Evolutionary conservation across 2,329 filamentous ascomycete genomes (phyloP).

Genomic region (Hysterium pulicare): DNA sequence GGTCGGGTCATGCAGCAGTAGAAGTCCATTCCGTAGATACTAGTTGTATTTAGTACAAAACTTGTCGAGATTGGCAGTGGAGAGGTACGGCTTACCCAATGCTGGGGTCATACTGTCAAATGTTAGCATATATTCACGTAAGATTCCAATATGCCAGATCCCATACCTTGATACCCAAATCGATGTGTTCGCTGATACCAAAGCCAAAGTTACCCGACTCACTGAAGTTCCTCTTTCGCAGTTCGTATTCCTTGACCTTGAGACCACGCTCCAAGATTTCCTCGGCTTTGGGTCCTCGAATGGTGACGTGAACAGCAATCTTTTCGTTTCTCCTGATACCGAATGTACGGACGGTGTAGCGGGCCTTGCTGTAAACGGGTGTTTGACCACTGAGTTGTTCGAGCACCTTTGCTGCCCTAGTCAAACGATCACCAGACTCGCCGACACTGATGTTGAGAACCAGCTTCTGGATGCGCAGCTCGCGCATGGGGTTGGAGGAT

Average conservation of each 20-base stretch:
- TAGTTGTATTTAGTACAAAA: too few relatives aligned
- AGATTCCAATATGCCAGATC: slow-evolving; percentile 88
- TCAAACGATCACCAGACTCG: slow-evolving; percentile 99
- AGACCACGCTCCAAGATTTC: slow-evolving; percentile 99
- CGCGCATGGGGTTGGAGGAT: slow-evolving; percentile 96
- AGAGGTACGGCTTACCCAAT: slow-evolving; percentile 34
- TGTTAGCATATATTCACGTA: too few relatives aligned
- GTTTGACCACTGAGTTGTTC: slow-evolving; percentile 99
- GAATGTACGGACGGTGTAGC: slow-evolving; percentile 99
- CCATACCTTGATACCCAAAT: slow-evolving; percentile 99
- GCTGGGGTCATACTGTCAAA: slow-evolving; percentile 40
- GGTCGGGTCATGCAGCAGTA: slow-evolving; percentile 99
- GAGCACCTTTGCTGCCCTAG: slow-evolving; percentile 98
- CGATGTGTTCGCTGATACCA: slow-evolving; percentile 99
- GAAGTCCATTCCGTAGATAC: slow-evolving; percentile 83
- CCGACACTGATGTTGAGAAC: slow-evolving; percentile 99
- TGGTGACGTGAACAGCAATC: slow-evolving; percentile 98
- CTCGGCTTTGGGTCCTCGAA: slow-evolving; percentile 98
- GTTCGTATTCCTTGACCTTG: slow-evolving; percentile 99
- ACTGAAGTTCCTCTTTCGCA: slow-evolving; percentile 99
- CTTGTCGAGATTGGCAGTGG: not conserved
- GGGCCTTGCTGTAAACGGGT: slow-evolving; percentile 99
- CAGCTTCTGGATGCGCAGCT: slow-evolving; percentile 99
- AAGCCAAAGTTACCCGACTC: slow-evolving; percentile 96
- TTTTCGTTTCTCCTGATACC: slow-evolving; percentile 99